phyloP scores from a whole-genome alignment of 73 alveolate species.

The Tetrahymena elliotti region DNA sequence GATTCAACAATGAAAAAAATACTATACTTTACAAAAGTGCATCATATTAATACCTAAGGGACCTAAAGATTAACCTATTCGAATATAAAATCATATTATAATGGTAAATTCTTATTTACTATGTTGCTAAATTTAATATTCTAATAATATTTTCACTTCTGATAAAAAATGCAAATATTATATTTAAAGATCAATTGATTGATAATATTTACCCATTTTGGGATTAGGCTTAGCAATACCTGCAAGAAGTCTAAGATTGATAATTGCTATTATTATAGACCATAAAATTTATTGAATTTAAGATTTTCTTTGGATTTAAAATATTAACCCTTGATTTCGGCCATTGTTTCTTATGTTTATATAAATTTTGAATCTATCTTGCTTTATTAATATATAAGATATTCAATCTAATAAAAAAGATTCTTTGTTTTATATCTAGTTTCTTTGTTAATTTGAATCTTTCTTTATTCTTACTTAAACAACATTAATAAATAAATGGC shows the following conservation, averaged over 20 bases:
- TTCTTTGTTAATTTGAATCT: neutral
- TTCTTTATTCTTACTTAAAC: neutral
- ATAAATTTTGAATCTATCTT: neutral
- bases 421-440: neutral
- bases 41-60: conserved; percentile 79
- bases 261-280: conserved; percentile 8
- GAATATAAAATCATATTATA: neutral
- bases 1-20: too few relatives aligned
- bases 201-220: conserved; percentile 50
- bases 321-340: neutral
- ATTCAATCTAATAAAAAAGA: neutral
- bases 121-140: neutral
- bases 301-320: neutral
- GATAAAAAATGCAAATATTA: neutral
- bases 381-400: neutral
- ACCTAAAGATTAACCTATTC: conserved; percentile 57
- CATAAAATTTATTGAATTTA: neutral
- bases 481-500: too few relatives aligned
- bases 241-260: conserved; percentile 57
- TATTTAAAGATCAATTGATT: neutral
- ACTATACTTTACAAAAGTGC: conserved; percentile 59
- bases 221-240: conserved; percentile 77
- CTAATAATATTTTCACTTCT: neutral
- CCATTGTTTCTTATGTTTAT: neutral
- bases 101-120: neutral